Base-by-base conservation (phyloP, 192 early-diverging fungal genomes). In the Backusella westeae region DNA sequence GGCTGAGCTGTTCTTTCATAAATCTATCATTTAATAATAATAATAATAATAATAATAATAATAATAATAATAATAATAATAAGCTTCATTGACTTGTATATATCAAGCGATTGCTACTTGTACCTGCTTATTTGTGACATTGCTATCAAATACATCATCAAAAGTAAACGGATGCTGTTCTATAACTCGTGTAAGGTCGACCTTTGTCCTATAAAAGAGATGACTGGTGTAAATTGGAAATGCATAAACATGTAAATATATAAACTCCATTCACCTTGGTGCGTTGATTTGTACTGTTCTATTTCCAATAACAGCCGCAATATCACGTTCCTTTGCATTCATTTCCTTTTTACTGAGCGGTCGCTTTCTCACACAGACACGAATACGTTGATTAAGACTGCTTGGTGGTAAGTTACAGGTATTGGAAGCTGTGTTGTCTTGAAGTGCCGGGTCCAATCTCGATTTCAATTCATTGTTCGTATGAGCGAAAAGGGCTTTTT, bases 361-460 rank as follows among this genome's bases (percentile, higher is more conserved):
- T 36, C 97, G 86, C 82, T 99, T 99, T 35, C 97, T 89, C 34
- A 99, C 97, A 74, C 97, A 99, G 36, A 99, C 97, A 69, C 96
- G 92, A 78, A 99, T 99, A 52, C 93, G 87, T 76, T 97, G 95
- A 36, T 84, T 83, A 42, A 94, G 85, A 69, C 91, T 90, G 29
- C 84, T 81, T 29, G 59, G 53, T 6, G 76, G 46, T 26, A 73
- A 29, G 4, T 29, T 14, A 1, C 23, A n/a, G 1, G 1, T 63
- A 26, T 10, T 56, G 8, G 21, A 56, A 6, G 53, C 2, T 44
- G 42, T 44, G 12, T 0, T 44, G 72, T 52, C 69, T 81, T 69
- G 68, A 67, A 26, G 19, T 12, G 34, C 53, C 14, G n/a, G 34
- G 41, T n/a, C 32, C 32, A 32, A 32, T 32, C 32, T 68, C 23